phyloP scores from a whole-genome alignment of 192 early-diverging fungal species.

The Coemansia sp. region DNA sequence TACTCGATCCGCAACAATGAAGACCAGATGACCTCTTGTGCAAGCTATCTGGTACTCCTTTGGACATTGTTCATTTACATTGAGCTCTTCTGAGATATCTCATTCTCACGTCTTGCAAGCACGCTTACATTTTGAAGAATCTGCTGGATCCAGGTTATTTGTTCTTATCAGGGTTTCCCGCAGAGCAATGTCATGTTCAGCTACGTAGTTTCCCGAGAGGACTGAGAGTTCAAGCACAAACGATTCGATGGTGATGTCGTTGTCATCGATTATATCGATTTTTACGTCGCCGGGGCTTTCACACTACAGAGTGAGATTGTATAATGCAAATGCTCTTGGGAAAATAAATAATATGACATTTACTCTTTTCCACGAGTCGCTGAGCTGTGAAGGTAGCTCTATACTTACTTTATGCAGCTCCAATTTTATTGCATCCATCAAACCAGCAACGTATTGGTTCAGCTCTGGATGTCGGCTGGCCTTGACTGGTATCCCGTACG shows the following conservation, averaged over 20 bases:
- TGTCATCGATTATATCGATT: conserved; percentile 32
- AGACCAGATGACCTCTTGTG: not conserved
- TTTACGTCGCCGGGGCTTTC: conserved; percentile 25
- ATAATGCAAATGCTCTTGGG: not conserved
- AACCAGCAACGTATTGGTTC: conserved; percentile 49
- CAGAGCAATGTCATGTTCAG: conserved; percentile 31
- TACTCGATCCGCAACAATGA: not conserved
- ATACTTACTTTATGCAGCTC: conserved; percentile 42
- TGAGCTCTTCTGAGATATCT: not conserved
- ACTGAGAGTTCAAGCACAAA: conserved; percentile 41
- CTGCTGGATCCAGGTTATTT: conserved; percentile 29
- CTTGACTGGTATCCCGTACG: conserved; percentile 56
- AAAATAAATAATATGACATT: not conserved
- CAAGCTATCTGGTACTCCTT: not conserved
- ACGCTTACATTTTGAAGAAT: conserved; percentile 20
- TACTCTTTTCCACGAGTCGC: not conserved
- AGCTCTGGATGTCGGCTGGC: conserved; percentile 56
- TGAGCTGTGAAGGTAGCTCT: not conserved
- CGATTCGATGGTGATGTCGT: conserved; percentile 23
- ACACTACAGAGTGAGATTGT: conserved; percentile 11
- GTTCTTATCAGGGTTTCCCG: conserved; percentile 38
- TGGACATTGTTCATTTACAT: not conserved
- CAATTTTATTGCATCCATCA: conserved; percentile 41
- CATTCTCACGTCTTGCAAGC: not conserved
- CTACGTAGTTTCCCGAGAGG: conserved; percentile 20